A percentile compares a stretch with the other conserved stretches of the same genome.
Conservation (phyloP, 2,329 filamentous ascomycete species). For the Penicillium sp. region DNA sequence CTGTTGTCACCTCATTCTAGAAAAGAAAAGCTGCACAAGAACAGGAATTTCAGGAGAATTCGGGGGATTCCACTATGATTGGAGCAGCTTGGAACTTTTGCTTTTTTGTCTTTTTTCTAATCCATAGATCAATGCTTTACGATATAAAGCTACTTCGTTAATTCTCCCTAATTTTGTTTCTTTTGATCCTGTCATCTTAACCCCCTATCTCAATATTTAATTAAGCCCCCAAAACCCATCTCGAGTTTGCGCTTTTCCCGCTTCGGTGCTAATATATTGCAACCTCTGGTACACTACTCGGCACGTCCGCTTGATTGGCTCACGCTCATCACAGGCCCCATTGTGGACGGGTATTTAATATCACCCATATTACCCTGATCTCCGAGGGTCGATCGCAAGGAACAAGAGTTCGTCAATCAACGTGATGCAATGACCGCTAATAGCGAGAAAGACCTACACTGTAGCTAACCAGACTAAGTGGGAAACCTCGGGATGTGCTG, state of each 20-base stretch:
- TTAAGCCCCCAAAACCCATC: not conserved
- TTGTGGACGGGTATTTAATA: conserved; percentile 5
- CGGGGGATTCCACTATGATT: not conserved
- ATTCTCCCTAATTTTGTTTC: not conserved
- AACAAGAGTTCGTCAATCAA: not conserved
- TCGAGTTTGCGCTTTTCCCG: not conserved
- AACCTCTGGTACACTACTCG: conserved; percentile 21
- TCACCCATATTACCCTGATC: not conserved
- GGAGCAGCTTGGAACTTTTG: not conserved
- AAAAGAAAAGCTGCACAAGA: no score
- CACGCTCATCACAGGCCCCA: conserved; percentile 1
- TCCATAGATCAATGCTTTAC: no score
- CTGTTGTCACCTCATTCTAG: no score
- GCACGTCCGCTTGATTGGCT: conserved; percentile 14
- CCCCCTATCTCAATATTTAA: not conserved
- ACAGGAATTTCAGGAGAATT: conserved; percentile 14
- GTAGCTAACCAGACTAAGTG: not conserved
- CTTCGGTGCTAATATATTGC: conserved; percentile 9
- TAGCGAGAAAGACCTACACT: not conserved
- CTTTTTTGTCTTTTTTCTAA: not conserved
- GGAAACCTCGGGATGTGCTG: not conserved
- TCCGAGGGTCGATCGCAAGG: not conserved
- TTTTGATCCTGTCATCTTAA: not conserved
- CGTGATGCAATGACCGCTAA: not conserved
- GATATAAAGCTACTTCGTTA: not conserved